Conservation (phyloP, 1,139 yeast genomes). For the Hyphopichia buzzinii region DNA sequence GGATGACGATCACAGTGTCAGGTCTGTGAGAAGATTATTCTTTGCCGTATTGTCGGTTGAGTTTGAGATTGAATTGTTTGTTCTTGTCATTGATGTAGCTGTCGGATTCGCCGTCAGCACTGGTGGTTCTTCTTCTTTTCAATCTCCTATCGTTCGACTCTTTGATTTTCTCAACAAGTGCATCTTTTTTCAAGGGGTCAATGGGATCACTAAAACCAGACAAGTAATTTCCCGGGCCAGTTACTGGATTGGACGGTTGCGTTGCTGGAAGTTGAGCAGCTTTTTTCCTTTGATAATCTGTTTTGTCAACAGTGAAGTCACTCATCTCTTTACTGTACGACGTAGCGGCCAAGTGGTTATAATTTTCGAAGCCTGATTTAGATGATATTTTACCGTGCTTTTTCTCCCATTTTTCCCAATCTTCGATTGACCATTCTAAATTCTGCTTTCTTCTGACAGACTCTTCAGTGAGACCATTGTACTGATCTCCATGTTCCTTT, state of each 20-base stretch:
- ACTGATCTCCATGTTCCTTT: constrained; percentile 35
- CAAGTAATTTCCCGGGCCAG: constrained; percentile 14
- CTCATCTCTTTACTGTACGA: constrained; percentile 50
- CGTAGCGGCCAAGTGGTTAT: constrained; percentile 51
- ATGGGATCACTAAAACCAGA: neutral
- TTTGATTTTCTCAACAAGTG: constrained; percentile 2
- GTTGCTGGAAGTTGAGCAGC: too few species aligned
- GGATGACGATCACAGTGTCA: too few species aligned
- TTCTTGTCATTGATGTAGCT: constrained; percentile 69
- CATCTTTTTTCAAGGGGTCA: constrained; percentile 1
- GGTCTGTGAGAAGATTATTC: too few species aligned
- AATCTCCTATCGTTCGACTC: constrained; percentile 2
- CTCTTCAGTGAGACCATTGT: constrained; percentile 15
- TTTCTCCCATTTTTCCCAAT: constrained; percentile 65
- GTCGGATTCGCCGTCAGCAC: constrained; percentile 34
- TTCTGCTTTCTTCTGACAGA: constrained; percentile 31
- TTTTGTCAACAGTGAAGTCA: constrained; percentile 39
- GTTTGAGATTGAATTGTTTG: constrained; percentile 71
- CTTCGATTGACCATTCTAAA: constrained; percentile 65
- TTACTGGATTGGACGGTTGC: too few species aligned
- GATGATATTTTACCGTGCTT: constrained; percentile 20
- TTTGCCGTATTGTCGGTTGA: constrained; percentile 52
- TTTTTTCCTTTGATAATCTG: constrained; percentile 38
- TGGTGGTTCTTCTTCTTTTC: constrained; percentile 26
- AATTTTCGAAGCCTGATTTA: constrained; percentile 34